phyloP scores from a whole-genome alignment of 352 stramenopile genomes.

The Pythium guiyangense region DNA sequence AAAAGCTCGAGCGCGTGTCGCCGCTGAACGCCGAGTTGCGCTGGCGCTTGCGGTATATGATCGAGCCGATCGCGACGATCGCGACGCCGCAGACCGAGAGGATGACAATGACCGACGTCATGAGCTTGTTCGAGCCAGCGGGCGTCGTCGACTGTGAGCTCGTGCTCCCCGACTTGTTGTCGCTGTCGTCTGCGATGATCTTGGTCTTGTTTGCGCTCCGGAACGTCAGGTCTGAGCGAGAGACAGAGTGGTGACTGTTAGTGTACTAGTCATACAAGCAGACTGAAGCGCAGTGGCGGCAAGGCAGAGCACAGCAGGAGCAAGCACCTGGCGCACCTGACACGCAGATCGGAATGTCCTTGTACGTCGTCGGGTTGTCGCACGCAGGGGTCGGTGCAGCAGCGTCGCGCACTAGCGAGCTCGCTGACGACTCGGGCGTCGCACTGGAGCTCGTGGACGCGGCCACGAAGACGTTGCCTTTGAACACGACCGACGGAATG shows the following conservation, averaged over 20 bases:
- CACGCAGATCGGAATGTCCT: slow-evolving; percentile 19
- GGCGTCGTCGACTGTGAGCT: too few relatives aligned
- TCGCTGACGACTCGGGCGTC: too few relatives aligned
- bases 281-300: too few relatives aligned
- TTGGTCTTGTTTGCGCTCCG: background rate
- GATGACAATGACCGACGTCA: slow-evolving; percentile 9
- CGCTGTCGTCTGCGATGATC: background rate
- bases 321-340: slow-evolving; percentile 9
- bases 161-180: background rate
- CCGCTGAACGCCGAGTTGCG: slow-evolving; percentile 5
- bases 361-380: background rate
- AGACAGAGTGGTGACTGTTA: background rate
- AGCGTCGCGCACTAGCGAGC: background rate
- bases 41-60: slow-evolving; percentile 6
- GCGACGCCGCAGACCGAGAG: slow-evolving; percentile 8
- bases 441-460: background rate
- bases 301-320: background rate
- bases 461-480: slow-evolving; percentile 12
- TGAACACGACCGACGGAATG: slow-evolving; percentile 14
- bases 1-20: slow-evolving; percentile 15
- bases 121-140: slow-evolving; percentile 13
- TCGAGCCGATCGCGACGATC: slow-evolving; percentile 10
- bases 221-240: slow-evolving; percentile 2
- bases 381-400: slow-evolving; percentile 5
- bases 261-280: background rate